These are phyloP conservation scores for Erodium moschatum DNA, from an alignment of 441 rosid genomes.

Conservation along the genomic window DNA sequence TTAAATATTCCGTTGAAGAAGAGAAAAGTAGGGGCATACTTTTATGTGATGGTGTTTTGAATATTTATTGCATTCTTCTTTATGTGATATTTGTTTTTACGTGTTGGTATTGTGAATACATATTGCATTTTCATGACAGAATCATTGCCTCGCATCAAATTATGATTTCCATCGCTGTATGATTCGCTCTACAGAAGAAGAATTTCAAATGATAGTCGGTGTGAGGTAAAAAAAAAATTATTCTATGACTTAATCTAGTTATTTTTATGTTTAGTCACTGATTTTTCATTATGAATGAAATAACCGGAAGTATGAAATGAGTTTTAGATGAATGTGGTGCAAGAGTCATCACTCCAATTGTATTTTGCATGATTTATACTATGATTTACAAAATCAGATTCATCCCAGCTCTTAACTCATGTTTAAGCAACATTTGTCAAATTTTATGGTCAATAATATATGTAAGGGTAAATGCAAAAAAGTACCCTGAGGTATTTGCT, in stretches of 20 bases:
- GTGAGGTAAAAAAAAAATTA: slow-evolving; percentile 48
- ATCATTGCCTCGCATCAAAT: slow-evolving; percentile 56
- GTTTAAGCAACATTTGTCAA: not conserved
- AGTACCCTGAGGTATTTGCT: not conserved
- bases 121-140: slow-evolving; percentile 36
- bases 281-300: slow-evolving; percentile 7
- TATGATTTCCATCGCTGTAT: slow-evolving; percentile 88
- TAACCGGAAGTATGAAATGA: not conserved
- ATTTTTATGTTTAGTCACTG: not conserved
- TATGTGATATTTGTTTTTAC: not conserved
- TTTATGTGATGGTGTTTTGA: not conserved
- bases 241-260: not conserved
- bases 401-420: not conserved
- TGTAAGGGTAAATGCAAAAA: not conserved
- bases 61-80: too few species aligned
- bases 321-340: not conserved
- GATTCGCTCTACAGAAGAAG: slow-evolving; percentile 96
- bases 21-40: not conserved
- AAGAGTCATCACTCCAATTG: not conserved
- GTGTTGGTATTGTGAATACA: not conserved
- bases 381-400: not conserved
- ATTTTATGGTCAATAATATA: not conserved
- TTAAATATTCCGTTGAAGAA: not conserved
- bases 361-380: not conserved
- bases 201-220: slow-evolving; percentile 80